Evolutionary conservation across 192 early-diverging fungal species (phyloP).

Genomic region (Linnemannia hyalina): DNA sequence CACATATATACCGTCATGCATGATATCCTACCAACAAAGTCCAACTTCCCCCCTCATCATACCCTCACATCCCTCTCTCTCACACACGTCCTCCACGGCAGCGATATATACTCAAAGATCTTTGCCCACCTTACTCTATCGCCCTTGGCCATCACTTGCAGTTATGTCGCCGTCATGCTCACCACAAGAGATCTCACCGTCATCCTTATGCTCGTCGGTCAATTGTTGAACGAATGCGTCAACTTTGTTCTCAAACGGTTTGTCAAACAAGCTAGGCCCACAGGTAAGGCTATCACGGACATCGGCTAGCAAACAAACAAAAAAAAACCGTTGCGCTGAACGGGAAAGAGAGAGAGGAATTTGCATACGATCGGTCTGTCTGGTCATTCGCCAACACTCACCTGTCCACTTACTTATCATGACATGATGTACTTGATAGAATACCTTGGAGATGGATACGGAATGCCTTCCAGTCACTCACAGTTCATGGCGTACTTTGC

Average conservation of each 20-base stretch:
- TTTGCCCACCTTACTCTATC: slow-evolving; percentile 77
- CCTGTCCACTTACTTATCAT: not conserved
- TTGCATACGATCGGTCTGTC: not conserved
- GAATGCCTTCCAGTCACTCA: slow-evolving; percentile 88
- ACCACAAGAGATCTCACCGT: slow-evolving; percentile 72
- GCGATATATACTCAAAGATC: slow-evolving; percentile 70
- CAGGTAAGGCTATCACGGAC: slow-evolving; percentile 49
- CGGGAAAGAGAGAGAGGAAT: not conserved
- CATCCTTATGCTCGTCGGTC: slow-evolving; percentile 75
- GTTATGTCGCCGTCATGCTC: slow-evolving; percentile 75
- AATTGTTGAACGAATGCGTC: slow-evolving; percentile 76
- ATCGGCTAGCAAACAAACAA: not conserved
- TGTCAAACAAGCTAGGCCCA: slow-evolving; percentile 74
- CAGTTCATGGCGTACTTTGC: slow-evolving; percentile 87
- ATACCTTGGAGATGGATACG: slow-evolving; percentile 81
- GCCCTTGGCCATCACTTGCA: slow-evolving; percentile 78
- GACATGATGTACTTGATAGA: slow-evolving; percentile 48
- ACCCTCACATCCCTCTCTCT: slow-evolving; percentile 73
- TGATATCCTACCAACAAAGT: slow-evolving; percentile 9
- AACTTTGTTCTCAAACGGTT: slow-evolving; percentile 73
- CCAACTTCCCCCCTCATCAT: slow-evolving; percentile 30
- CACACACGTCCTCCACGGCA: slow-evolving; percentile 77
- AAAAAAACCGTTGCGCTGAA: not conserved
- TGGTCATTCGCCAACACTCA: not conserved
- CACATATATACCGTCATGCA: not conserved